Percentiles rank a stretch among this genome's conserved stretches.
Conservation (phyloP, 768 basidiomycete species). For the Pleurotus salmoneostramineus region DNA sequence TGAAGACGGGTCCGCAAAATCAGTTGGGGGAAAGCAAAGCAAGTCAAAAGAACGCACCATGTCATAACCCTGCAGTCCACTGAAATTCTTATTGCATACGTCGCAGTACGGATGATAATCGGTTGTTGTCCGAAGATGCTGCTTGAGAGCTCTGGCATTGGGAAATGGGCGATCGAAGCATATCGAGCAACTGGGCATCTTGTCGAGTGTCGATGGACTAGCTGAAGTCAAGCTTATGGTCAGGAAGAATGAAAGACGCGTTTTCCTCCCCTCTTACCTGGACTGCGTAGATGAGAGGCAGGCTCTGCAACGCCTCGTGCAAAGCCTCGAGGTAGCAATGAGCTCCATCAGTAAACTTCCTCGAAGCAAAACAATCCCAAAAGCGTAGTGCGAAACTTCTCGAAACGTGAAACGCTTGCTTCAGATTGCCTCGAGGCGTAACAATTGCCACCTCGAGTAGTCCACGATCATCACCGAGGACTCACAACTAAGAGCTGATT, state of each 20-base stretch:
- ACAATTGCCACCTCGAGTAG: too few relatives aligned
- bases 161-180: neutral
- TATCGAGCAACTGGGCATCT: neutral
- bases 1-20: neutral
- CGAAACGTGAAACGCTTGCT: neutral
- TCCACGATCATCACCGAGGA: too few relatives aligned
- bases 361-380: neutral
- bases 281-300: neutral
- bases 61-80: neutral
- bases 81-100: slow-evolving; percentile 2
- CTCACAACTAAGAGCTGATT: too few relatives aligned
- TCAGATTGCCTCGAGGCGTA: neutral
- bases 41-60: neutral
- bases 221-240: neutral
- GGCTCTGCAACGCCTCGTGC: neutral
- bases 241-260: neutral
- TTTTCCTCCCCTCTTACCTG: neutral
- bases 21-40: neutral
- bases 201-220: neutral
- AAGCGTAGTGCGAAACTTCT: neutral
- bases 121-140: neutral
- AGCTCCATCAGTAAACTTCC: neutral
- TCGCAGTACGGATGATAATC: slow-evolving; percentile 1
- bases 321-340: neutral
- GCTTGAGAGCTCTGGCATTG: neutral